These are phyloP conservation scores for Sphenostylis stenocarpa DNA, from an alignment of 306 rosid genomes.

Conservation along the genomic window DNA sequence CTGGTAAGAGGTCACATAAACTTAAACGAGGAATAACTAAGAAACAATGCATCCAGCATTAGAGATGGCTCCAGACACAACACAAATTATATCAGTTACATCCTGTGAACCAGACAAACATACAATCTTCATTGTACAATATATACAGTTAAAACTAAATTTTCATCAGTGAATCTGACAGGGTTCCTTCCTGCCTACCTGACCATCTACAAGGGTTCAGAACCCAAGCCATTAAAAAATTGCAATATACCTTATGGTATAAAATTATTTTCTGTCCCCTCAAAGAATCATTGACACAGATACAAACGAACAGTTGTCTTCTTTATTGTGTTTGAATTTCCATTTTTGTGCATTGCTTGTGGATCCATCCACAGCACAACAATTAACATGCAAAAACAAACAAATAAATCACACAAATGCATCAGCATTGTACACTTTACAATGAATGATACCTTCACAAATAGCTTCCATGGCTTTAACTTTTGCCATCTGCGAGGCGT, in stretches of 20 bases:
- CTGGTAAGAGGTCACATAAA: neutral
- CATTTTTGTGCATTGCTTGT: neutral
- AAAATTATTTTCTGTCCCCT: neutral
- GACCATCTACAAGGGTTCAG: neutral
- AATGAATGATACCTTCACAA: constrained; percentile 58
- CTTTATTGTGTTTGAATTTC: neutral
- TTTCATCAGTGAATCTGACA: neutral
- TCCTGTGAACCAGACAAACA: neutral
- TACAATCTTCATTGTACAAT: neutral
- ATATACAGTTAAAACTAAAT: neutral
- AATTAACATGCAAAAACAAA: neutral
- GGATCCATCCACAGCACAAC: constrained; percentile 7
- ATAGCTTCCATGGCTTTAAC: constrained; percentile 73
- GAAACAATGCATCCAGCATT: neutral
- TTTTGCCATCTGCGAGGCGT: constrained; percentile 73
- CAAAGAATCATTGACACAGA: neutral
- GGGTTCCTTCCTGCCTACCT: constrained; percentile 1
- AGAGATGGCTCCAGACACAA: neutral
- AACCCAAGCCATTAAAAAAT: neutral
- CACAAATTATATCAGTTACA: neutral
- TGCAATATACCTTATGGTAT: neutral
- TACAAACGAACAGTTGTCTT: neutral
- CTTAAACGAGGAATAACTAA: neutral
- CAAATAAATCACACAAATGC: neutral
- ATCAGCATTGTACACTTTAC: neutral